A percentile compares a stretch with the other conserved stretches of the same genome.
These are phyloP conservation scores for Lentinula detonsa DNA, from an alignment of 768 basidiomycete species.

Conservation along the genomic window DNA sequence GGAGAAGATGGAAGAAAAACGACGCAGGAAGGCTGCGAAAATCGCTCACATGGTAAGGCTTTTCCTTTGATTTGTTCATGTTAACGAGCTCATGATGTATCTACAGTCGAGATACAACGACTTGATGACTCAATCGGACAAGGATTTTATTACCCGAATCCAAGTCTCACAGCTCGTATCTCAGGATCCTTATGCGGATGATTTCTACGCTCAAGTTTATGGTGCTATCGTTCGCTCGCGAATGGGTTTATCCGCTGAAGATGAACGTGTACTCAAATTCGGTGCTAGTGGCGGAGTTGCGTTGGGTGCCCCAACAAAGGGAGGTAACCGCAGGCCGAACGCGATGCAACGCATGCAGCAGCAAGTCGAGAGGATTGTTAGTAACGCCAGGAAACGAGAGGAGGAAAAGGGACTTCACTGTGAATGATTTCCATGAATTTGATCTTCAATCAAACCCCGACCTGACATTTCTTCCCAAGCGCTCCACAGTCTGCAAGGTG, in stretches of 20 bases:
- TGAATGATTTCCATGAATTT: conserved; percentile 15
- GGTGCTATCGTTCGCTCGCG: conserved; percentile 78
- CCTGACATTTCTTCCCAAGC: conserved; percentile 30
- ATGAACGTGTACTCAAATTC: conserved; percentile 82
- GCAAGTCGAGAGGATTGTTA: conserved; percentile 95
- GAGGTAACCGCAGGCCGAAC: conserved; percentile 64
- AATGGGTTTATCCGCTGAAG: conserved; percentile 63
- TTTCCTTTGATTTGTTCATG: not conserved
- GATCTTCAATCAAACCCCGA: not conserved
- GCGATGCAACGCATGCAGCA: conserved; percentile 92
- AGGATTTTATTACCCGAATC: conserved; percentile 98
- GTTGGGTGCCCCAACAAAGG: conserved; percentile 69
- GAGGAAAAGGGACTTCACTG: conserved; percentile 74
- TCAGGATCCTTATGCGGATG: conserved; percentile 94
- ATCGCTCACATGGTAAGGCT: conserved; percentile 78
- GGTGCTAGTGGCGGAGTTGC: conserved; percentile 80
- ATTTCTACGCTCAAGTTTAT: conserved; percentile 98
- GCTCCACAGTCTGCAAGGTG: conserved; percentile 80
- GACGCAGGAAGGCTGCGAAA: conserved; percentile 76
- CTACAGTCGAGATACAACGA: conserved; percentile 84
- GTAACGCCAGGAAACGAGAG: conserved; percentile 79
- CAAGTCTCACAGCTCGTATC: conserved; percentile 98
- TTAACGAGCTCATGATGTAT: conserved; percentile 5
- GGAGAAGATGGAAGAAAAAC: conserved; percentile 81
- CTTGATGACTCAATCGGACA: conserved; percentile 96